phyloP scores from a whole-genome alignment of 2,329 filamentous ascomycete genomes.

The Monilinia fructigena region DNA sequence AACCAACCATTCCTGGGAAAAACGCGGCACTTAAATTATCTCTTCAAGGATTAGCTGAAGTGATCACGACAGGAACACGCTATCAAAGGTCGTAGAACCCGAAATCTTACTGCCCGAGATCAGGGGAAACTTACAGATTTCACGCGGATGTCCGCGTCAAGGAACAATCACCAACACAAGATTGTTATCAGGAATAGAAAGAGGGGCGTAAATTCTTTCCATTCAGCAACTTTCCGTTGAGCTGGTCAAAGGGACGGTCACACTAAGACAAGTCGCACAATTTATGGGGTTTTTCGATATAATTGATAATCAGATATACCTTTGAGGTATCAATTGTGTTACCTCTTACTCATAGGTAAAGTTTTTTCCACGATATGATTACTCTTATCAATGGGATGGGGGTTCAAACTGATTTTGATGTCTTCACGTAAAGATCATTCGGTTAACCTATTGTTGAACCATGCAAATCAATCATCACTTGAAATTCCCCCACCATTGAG shows the following conservation, averaged over 20 bases:
- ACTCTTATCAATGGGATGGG: conserved; percentile 12
- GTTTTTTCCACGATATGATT: no score
- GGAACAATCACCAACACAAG: conserved; percentile 12
- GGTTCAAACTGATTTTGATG: conserved; percentile 4
- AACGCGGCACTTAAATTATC: conserved; percentile 1
- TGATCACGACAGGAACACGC: conserved; percentile 18
- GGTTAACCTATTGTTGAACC: not conserved
- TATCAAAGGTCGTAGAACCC: conserved; percentile 22
- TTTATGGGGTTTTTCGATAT: not conserved
- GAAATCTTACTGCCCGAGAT: conserved; percentile 15
- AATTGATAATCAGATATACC: conserved; percentile 1
- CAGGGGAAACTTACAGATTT: conserved; percentile 20
- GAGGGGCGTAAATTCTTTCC: not conserved
- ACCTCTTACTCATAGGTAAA: not conserved
- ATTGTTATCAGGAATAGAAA: conserved; percentile 2
- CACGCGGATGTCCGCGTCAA: conserved; percentile 21
- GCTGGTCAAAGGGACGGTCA: conserved; percentile 15
- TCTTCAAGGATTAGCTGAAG: conserved; percentile 16
- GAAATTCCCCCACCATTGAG: not conserved
- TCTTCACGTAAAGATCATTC: conserved; percentile 7
- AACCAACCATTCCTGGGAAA: not conserved
- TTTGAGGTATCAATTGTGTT: conserved; percentile 8
- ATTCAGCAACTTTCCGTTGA: conserved; percentile 25
- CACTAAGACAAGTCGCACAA: conserved; percentile 10
- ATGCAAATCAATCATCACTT: not conserved